phyloP scores from a whole-genome alignment of 2,329 filamentous ascomycete genomes.

The Huntiella abstrusa region DNA sequence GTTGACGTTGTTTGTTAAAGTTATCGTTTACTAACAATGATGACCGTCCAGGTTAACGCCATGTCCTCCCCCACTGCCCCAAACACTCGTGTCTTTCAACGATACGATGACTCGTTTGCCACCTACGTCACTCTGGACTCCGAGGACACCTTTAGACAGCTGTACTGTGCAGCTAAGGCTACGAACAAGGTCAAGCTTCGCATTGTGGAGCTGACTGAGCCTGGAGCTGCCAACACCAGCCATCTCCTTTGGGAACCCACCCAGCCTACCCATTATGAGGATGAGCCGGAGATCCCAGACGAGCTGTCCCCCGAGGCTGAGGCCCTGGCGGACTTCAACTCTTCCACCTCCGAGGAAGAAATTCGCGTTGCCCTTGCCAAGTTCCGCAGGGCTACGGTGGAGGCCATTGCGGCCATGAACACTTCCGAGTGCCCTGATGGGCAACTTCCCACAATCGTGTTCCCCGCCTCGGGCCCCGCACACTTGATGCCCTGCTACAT shows the following conservation, averaged over 20 bases:
- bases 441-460: constrained; percentile 9
- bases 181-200: constrained; percentile 92
- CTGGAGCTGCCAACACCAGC: too few relatives aligned
- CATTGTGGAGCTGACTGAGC: constrained; percentile 27
- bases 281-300: background rate
- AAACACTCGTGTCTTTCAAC: constrained; percentile 48
- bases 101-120: constrained; percentile 83
- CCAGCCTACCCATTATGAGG: too few relatives aligned
- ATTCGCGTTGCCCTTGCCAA: too few relatives aligned
- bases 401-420: too few relatives aligned
- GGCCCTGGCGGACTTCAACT: background rate
- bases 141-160: constrained; percentile 82
- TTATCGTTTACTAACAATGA: too few relatives aligned
- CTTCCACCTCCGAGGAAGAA: too few relatives aligned
- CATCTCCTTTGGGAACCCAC: too few relatives aligned
- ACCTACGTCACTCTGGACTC: constrained; percentile 64
- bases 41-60: too few relatives aligned
- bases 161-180: constrained; percentile 89
- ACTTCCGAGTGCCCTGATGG: too few relatives aligned
- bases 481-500: constrained; percentile 91
- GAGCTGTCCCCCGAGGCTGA: background rate
- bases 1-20: too few relatives aligned
- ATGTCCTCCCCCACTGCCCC: constrained; percentile 36
- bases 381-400: too few relatives aligned
- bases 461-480: constrained; percentile 18